Conservation (phyloP, 2,329 filamentous ascomycete species). For the Colletotrichum sp. region DNA sequence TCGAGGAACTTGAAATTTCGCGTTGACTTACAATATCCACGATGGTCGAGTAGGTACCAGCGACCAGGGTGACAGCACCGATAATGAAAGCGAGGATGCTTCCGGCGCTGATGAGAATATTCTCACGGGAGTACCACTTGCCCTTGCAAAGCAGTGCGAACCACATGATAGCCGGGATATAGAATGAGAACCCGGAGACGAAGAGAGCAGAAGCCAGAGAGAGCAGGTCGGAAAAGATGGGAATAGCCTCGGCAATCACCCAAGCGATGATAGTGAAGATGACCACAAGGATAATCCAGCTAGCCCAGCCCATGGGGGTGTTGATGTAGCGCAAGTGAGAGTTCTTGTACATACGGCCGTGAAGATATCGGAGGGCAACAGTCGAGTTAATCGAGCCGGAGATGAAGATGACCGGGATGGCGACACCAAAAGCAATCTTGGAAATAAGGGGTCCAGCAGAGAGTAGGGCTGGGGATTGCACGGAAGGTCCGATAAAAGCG, state of each 20-base stretch:
- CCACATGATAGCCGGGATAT: constrained; percentile 22
- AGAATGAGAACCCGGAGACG: constrained; percentile 47
- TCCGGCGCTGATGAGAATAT: constrained; percentile 27
- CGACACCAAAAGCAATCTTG: constrained; percentile 74
- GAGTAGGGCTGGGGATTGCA: constrained; percentile 71
- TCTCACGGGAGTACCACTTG: constrained; percentile 29
- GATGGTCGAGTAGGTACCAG: constrained; percentile 33
- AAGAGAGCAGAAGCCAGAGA: constrained; percentile 56
- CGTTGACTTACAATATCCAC: constrained; percentile 31
- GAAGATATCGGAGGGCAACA: constrained; percentile 50
- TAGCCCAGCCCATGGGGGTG: constrained; percentile 51
- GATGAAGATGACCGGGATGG: constrained; percentile 75
- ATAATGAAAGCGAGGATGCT: constrained; percentile 31
- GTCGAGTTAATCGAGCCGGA: constrained; percentile 72
- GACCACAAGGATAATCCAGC: constrained; percentile 66
- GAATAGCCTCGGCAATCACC: constrained; percentile 75
- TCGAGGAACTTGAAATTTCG: background rate
- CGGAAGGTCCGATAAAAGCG: constrained; percentile 67
- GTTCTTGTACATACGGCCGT: constrained; percentile 47
- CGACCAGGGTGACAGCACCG: constrained; percentile 29
- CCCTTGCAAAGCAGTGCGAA: constrained; percentile 17
- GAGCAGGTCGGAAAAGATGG: constrained; percentile 74
- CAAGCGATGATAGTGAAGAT: constrained; percentile 68
- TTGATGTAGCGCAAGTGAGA: constrained; percentile 51
- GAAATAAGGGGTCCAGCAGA: constrained; percentile 64